Conservation (phyloP, 2,329 filamentous ascomycete species). For the Herpotrichia juniperi region DNA sequence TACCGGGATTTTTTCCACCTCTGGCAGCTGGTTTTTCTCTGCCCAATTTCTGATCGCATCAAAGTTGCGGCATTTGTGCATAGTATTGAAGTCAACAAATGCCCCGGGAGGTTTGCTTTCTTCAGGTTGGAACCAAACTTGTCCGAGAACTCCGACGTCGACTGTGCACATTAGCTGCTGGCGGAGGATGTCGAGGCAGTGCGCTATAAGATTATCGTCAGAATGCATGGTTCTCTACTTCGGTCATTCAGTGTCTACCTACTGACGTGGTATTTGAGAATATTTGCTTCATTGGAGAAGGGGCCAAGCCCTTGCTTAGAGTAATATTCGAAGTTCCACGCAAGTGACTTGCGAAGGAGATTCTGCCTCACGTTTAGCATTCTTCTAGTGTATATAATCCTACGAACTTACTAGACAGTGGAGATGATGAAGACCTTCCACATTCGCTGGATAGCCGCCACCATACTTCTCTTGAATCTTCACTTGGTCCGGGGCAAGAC, state of each 20-base stretch:
- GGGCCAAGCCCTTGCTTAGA: constrained; percentile 56
- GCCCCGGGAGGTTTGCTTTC: constrained; percentile 52
- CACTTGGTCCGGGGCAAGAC: constrained; percentile 61
- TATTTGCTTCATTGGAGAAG: constrained; percentile 61
- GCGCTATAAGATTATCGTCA: constrained; percentile 36
- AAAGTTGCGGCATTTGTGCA: constrained; percentile 65
- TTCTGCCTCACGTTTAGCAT: constrained; percentile 49
- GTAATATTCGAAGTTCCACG: constrained; percentile 67
- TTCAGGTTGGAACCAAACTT: constrained; percentile 64
- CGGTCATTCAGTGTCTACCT: constrained; percentile 32
- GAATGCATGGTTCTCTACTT: background rate
- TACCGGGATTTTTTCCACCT: constrained; percentile 28
- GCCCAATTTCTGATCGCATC: constrained; percentile 62
- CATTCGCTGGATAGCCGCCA: constrained; percentile 63
- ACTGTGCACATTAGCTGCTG: constrained; percentile 69
- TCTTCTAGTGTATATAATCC: background rate
- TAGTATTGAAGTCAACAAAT: constrained; percentile 68
- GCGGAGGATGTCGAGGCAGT: constrained; percentile 67
- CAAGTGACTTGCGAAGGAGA: constrained; percentile 62
- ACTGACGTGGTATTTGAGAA: constrained; percentile 65
- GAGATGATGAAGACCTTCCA: constrained; percentile 62
- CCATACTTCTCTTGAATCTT: constrained; percentile 63
- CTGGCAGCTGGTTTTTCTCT: constrained; percentile 57
- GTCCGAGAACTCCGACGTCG: constrained; percentile 65
- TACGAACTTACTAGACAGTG: constrained; percentile 59